Percentiles rank a stretch among this genome's conserved stretches.
Conservation (phyloP, 441 rosid genomes). For the Corymbia calophylla region DNA sequence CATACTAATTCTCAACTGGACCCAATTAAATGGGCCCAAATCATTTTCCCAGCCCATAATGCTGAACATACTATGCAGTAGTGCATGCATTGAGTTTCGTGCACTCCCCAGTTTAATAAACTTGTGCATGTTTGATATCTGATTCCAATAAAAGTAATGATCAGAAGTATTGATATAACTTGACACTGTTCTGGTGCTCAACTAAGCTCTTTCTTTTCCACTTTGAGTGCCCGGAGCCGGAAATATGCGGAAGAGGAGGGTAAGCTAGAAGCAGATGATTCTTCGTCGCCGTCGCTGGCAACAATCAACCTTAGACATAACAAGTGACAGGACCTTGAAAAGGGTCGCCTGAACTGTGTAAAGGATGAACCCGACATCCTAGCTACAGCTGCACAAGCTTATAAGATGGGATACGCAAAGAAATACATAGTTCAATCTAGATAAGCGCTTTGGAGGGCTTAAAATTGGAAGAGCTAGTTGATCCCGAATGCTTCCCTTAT, state of each 20-base stretch:
- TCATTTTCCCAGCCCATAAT: not conserved
- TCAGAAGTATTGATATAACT: slow-evolving; percentile 44
- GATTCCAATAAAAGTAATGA: not conserved
- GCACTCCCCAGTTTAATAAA: not conserved
- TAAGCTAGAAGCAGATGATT: not conserved
- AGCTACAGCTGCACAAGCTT: too few species aligned
- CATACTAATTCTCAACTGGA: not conserved
- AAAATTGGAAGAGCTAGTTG: too few species aligned
- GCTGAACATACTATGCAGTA: not conserved
- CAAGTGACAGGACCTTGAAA: not conserved
- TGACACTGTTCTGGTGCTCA: slow-evolving; percentile 72
- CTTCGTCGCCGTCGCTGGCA: not conserved
- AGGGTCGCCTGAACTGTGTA: not conserved
- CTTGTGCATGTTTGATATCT: not conserved
- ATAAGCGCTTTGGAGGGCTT: too few species aligned
- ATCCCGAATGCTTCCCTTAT: too few species aligned
- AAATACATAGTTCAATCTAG: too few species aligned
- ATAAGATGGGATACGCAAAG: too few species aligned
- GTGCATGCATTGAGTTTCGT: not conserved
- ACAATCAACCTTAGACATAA: not conserved
- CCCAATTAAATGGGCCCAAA: not conserved
- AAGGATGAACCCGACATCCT: too few species aligned
- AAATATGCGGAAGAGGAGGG: not conserved
- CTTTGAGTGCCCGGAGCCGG: slow-evolving; percentile 92
- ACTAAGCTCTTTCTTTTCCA: slow-evolving; percentile 96